Percentiles rank a stretch among this genome's conserved stretches.
These are phyloP conservation scores for Barbarea vulgaris DNA, from an alignment of 345 rosid species.

Conservation along the genomic window DNA sequence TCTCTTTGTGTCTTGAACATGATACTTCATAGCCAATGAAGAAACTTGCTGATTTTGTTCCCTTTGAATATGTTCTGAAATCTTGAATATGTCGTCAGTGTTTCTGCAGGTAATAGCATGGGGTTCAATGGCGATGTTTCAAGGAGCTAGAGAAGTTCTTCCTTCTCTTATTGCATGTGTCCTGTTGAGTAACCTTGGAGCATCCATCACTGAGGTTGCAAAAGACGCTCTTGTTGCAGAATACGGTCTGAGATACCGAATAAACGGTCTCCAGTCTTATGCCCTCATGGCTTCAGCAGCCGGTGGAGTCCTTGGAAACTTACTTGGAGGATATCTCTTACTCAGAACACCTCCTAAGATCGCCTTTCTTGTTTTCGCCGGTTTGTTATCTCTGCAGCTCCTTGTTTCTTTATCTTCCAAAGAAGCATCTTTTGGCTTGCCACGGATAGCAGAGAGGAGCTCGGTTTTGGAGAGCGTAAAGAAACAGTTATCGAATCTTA, in stretches of 20 bases:
- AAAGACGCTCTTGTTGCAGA: constrained; percentile 91
- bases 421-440: constrained; percentile 65
- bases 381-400: constrained; percentile 61
- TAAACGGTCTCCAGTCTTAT: constrained; percentile 67
- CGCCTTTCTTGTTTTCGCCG: constrained; percentile 61
- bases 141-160: constrained; percentile 61
- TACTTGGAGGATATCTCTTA: constrained; percentile 70
- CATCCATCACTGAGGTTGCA: constrained; percentile 84
- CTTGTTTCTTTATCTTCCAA: constrained; percentile 48
- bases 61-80: constrained; percentile 20
- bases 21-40: background rate
- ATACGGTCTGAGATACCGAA: constrained; percentile 61
- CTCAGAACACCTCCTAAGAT: constrained; percentile 49
- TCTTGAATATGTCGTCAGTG: constrained; percentile 51
- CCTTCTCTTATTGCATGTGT: constrained; percentile 65
- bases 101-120: constrained; percentile 78
- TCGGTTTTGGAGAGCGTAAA: constrained; percentile 50
- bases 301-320: constrained; percentile 83
- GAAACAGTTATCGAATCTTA: constrained; percentile 58
- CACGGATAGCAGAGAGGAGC: constrained; percentile 36
- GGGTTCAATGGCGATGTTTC: constrained; percentile 73
- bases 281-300: constrained; percentile 86
- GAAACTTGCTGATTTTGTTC: background rate
- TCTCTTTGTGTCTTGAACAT: background rate
- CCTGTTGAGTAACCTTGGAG: constrained; percentile 79